A percentile compares a stretch with the other conserved stretches of the same genome.
Evolutionary conservation across 495 filamentous ascomycete genomes (phyloP).

Genomic region (Aspergillus affinis): DNA sequence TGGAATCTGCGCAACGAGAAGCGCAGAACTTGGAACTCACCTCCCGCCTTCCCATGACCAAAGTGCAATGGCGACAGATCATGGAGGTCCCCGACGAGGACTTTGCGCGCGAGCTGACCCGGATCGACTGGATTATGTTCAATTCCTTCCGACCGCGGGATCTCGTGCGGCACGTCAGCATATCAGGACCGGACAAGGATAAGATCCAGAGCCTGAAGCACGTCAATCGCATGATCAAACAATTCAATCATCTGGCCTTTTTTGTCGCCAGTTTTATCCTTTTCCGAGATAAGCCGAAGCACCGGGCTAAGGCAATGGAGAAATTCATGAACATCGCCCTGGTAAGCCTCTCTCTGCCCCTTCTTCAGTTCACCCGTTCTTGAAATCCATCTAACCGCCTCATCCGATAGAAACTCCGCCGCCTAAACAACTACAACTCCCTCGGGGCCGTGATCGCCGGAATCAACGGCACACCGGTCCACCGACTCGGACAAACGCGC

Average conservation of each 20-base stretch:
- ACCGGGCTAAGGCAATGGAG: constrained; percentile 83
- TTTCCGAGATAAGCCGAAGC: constrained; percentile 93
- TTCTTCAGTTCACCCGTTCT: neutral
- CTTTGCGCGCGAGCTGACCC: constrained; percentile 86
- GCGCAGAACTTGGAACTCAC: constrained; percentile 64
- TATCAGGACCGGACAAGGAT: constrained; percentile 67
- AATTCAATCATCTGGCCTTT: constrained; percentile 93
- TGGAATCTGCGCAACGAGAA: constrained; percentile 74
- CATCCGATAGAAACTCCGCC: constrained; percentile 66
- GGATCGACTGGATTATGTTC: constrained; percentile 97
- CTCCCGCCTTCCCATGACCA: constrained; percentile 61
- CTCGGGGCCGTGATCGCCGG: constrained; percentile 91
- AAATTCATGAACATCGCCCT: constrained; percentile 87
- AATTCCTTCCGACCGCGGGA: constrained; percentile 94
- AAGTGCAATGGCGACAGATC: constrained; percentile 78
- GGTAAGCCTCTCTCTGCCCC: constrained; percentile 32
- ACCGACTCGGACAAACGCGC: constrained; percentile 79
- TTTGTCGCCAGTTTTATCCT: constrained; percentile 92
- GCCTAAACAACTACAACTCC: constrained; percentile 95
- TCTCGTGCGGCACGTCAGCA: constrained; percentile 83
- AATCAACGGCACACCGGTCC: constrained; percentile 83
- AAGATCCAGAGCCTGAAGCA: constrained; percentile 77
- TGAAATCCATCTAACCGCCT: neutral
- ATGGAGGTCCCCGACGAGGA: constrained; percentile 78
- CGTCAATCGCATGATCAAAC: constrained; percentile 89